Percentiles rank a stretch among this genome's conserved stretches.
Evolutionary conservation across 768 basidiomycete species (phyloP).

Genomic region (Agaricus subrufescens): DNA sequence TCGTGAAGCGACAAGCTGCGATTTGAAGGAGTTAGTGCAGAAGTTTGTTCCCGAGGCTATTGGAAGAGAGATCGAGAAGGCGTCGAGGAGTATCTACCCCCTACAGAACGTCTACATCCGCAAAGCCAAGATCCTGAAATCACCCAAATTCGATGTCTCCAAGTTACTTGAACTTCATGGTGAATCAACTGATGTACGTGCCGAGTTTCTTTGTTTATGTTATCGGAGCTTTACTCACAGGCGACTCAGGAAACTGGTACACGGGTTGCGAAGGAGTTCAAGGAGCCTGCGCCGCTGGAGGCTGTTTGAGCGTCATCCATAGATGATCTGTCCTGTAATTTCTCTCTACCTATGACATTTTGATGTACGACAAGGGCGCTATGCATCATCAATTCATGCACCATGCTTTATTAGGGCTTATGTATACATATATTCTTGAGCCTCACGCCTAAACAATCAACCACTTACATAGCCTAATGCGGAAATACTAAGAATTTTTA

Average conservation of each 20-base stretch:
- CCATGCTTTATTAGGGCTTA: conserved; percentile 10
- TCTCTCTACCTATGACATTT: conserved; percentile 20
- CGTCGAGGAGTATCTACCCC: conserved; percentile 93
- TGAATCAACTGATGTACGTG: conserved; percentile 86
- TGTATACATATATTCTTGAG: not conserved
- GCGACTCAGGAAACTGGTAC: conserved; percentile 82
- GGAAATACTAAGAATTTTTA: not conserved
- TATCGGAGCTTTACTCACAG: not conserved
- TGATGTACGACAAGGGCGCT: conserved; percentile 17
- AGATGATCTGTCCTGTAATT: conserved; percentile 25
- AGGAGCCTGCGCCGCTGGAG: conserved; percentile 93
- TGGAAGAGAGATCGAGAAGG: conserved; percentile 99
- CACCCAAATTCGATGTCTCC: conserved; percentile 93
- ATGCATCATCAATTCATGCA: conserved; percentile 20
- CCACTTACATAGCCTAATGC: not conserved
- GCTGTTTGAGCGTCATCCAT: conserved; percentile 66
- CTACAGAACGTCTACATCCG: conserved; percentile 98
- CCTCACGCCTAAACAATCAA: not conserved
- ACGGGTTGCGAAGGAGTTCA: conserved; percentile 92
- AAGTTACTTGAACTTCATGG: conserved; percentile 97
- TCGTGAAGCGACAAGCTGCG: conserved; percentile 90
- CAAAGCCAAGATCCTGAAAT: conserved; percentile 98
- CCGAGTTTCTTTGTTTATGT: conserved; percentile 10
- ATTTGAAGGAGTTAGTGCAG: conserved; percentile 96
- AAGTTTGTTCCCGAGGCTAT: conserved; percentile 99